Percentiles rank a stretch among this genome's conserved stretches.
Conservation (phyloP, 306 rosid species). For the Cyamopsis tetragonoloba region DNA sequence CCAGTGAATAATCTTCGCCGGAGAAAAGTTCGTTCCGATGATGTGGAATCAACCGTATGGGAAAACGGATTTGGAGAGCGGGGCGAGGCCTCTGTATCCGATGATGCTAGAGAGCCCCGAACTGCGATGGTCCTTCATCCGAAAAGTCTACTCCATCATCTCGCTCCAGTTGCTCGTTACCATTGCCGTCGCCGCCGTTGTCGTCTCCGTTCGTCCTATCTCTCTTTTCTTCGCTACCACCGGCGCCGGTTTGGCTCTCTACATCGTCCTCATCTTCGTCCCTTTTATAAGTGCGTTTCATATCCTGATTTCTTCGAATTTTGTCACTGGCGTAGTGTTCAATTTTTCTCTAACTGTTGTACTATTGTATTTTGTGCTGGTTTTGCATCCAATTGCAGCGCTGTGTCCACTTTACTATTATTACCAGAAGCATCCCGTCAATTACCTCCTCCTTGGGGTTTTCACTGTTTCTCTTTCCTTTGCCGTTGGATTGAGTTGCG, state of each 20-base stretch:
- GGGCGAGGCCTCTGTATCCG: conserved; percentile 69
- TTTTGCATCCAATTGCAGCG: conserved; percentile 36
- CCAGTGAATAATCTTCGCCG: not conserved
- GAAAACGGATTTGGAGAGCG: conserved; percentile 67
- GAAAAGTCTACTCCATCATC: conserved; percentile 78
- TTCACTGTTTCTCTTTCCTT: conserved; percentile 72
- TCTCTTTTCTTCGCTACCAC: conserved; percentile 52
- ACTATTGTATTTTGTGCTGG: no score
- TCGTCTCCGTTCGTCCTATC: conserved; percentile 63
- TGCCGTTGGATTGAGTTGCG: conserved; percentile 80
- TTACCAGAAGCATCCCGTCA: conserved; percentile 87
- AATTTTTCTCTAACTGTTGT: not conserved
- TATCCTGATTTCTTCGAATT: not conserved
- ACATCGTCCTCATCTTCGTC: conserved; percentile 66
- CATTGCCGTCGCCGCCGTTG: conserved; percentile 64
- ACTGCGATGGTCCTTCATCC: conserved; percentile 90
- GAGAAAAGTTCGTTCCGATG: not conserved
- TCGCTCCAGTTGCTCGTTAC: conserved; percentile 71
- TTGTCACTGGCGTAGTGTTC: not conserved
- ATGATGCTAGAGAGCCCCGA: conserved; percentile 90
- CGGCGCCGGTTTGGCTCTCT: conserved; percentile 69
- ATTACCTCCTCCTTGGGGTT: conserved; percentile 64
- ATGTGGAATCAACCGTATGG: conserved; percentile 29
- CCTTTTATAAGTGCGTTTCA: conserved; percentile 56
- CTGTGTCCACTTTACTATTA: conserved; percentile 66